Evolutionary conservation across 306 rosid genomes (phyloP).

Genomic region (Trichosanthes truncata): DNA sequence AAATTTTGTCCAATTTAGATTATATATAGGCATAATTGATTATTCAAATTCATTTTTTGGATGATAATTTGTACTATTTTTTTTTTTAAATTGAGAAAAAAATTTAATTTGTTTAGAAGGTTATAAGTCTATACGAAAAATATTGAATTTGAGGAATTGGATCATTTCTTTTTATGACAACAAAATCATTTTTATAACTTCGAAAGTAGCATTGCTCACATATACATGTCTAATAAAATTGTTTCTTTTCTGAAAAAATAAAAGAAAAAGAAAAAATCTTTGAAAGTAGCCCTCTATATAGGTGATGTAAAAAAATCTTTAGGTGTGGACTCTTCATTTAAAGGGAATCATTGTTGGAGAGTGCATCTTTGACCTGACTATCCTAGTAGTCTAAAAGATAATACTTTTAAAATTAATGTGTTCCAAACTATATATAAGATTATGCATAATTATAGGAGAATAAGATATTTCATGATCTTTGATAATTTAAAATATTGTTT

Average conservation of each 20-base stretch:
- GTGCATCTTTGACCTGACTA: not conserved
- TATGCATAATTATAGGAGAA: not conserved
- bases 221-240: no score
- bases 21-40: not conserved
- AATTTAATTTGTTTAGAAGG: no score
- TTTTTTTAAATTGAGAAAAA: no score
- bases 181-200: not conserved
- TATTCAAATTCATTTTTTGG: not conserved
- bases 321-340: not conserved
- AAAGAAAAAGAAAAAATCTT: no score
- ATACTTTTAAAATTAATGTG: no score
- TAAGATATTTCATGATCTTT: not conserved
- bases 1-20: no score
- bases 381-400: not conserved
- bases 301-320: not conserved
- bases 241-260: no score
- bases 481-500: no score
- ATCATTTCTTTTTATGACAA: not conserved
- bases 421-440: not conserved
- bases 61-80: no score
- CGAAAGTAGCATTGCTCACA: no score
- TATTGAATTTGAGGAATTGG: not conserved
- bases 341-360: not conserved
- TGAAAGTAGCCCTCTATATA: not conserved
- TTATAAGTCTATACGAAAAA: not conserved